Evolutionary conservation across 257 asterid genomes (phyloP).

Genomic region (Fraxinus pennsylvanica): DNA sequence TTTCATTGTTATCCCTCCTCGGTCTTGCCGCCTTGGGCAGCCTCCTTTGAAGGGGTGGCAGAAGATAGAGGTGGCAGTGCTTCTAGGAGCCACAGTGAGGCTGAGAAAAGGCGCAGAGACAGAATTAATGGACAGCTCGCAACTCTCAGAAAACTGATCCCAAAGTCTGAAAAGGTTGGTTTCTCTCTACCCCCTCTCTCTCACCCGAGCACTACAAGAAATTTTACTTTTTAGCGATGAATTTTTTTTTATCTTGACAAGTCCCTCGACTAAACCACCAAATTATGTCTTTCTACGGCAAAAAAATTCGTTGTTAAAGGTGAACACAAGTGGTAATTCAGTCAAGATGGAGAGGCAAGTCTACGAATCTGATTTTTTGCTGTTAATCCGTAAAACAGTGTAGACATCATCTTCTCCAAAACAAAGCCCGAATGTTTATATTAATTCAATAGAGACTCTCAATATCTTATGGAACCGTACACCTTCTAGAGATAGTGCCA

Average conservation of each 20-base stretch:
- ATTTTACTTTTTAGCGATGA: too few species aligned
- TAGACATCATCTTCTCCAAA: background rate
- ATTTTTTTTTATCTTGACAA: too few species aligned
- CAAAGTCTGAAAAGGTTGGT: slow-evolving; percentile 32
- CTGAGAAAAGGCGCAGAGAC: slow-evolving; percentile 19
- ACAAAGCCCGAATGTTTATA: background rate
- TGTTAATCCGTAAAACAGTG: too few species aligned
- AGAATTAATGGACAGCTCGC: slow-evolving; percentile 13
- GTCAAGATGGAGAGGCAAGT: too few species aligned
- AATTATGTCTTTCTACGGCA: too few species aligned
- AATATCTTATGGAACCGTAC: background rate
- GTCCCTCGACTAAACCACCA: too few species aligned
- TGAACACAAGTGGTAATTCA: too few species aligned
- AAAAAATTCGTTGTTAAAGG: too few species aligned
- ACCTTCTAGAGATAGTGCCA: too few species aligned
- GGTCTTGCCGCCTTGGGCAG: slow-evolving; percentile 30
- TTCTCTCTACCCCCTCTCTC: background rate
- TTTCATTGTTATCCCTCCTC: slow-evolving; percentile 29
- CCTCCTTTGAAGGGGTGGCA: slow-evolving; percentile 31
- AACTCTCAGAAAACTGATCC: slow-evolving; percentile 18
- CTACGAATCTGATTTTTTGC: too few species aligned
- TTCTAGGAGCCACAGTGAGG: slow-evolving; percentile 25
- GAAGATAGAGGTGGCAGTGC: slow-evolving; percentile 39
- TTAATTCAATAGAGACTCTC: background rate
- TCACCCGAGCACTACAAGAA: background rate